A percentile compares a stretch with the other conserved stretches of the same genome.
Evolutionary conservation across 176 grass and related monocot genomes (phyloP).

Genomic region (Bolboschoenus planiculmis): DNA sequence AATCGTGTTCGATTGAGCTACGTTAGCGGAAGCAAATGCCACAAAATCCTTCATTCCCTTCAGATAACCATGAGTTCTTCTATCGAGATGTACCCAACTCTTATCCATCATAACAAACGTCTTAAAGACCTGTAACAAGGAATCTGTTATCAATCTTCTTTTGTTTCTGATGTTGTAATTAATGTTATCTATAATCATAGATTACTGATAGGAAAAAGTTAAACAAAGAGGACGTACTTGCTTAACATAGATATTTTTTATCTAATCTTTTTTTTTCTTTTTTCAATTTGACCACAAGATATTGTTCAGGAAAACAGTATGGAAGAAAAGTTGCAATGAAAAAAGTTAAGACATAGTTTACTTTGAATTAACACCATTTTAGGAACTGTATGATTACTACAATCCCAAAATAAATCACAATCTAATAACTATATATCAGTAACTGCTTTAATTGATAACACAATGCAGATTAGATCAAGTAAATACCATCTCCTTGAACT

Average conservation of each 20-base stretch:
- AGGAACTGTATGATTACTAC: not conserved
- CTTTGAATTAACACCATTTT: not conserved
- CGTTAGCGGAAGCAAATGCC: not conserved
- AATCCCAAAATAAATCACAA: too few species aligned
- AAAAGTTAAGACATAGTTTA: not conserved
- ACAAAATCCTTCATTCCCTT: not conserved
- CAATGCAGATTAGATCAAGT: too few species aligned
- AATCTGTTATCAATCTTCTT: not conserved
- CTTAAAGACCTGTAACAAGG: too few species aligned
- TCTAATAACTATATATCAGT: too few species aligned
- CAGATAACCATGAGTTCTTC: not conserved
- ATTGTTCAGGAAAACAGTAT: not conserved
- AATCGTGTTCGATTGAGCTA: not conserved
- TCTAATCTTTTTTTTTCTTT: not conserved
- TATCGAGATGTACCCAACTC: not conserved
- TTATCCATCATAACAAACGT: too few species aligned
- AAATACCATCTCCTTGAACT: too few species aligned
- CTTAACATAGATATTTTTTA: not conserved
- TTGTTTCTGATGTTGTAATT: not conserved
- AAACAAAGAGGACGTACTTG: not conserved
- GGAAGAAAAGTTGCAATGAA: not conserved
- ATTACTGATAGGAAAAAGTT: not conserved
- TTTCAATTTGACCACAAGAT: not conserved
- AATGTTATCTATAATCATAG: not conserved
- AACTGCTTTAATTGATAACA: too few species aligned